Percentiles rank a stretch among this genome's conserved stretches.
phyloP scores from a whole-genome alignment of 1,139 yeast genomes.

The Kurtzmaniella quercitrusa region DNA sequence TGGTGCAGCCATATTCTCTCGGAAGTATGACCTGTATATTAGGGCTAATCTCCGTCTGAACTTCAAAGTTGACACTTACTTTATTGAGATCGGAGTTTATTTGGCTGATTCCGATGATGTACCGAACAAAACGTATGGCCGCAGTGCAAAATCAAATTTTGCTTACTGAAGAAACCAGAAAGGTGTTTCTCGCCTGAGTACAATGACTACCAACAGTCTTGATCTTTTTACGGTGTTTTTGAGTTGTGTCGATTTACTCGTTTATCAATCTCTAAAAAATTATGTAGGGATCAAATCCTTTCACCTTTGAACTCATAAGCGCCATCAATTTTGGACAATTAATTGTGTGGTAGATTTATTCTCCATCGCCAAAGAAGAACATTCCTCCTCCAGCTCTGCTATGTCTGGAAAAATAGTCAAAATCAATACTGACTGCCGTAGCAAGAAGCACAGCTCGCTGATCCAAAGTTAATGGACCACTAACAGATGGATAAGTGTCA shows the following conservation, averaged over 20 bases:
- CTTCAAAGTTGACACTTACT: background rate
- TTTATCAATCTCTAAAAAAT: no score
- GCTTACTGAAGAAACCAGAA: no score
- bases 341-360: constrained; percentile 18
- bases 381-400: constrained; percentile 51
- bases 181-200: no score
- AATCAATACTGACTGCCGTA: constrained; percentile 87
- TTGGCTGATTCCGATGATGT: background rate
- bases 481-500: constrained; percentile 34
- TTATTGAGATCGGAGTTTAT: background rate
- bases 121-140: background rate
- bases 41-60: background rate
- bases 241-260: no score
- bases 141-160: no score
- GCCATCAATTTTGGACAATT: no score
- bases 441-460: constrained; percentile 85
- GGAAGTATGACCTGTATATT: background rate
- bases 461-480: constrained; percentile 59
- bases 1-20: background rate
- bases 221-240: no score
- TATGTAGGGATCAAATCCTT: no score
- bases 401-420: constrained; percentile 91
- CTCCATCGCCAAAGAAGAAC: constrained; percentile 35
- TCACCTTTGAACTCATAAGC: no score
- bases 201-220: no score